Evolutionary conservation across 495 filamentous ascomycete genomes (phyloP), one percentile per base, ranked within the genome.

Genomic region (Mytilinidion resinicola): DNA sequence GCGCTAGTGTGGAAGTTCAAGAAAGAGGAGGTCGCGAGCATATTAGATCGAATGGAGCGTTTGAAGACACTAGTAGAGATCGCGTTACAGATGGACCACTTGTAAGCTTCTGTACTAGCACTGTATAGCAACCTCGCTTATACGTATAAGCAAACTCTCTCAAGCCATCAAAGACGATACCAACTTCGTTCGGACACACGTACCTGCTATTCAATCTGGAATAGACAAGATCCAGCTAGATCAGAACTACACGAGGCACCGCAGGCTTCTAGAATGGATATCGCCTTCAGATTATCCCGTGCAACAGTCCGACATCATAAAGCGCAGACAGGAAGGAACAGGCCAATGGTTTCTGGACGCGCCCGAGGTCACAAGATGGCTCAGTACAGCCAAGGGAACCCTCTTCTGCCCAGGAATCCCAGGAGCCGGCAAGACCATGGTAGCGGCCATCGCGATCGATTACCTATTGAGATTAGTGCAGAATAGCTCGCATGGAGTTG

Each of bases 271-370:
- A 36, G 47, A 62, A 4, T 62, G 59, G 59, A 21, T 62, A 10
- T 60, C 59, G 20, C 46, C 56, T 5, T 34, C 30, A 11, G 53
- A 63, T 10, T 64, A 59, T 53, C 41, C 44, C 25, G 42, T 53
- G 8, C 67, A 74, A 35, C 70, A 76, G 33, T 56, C 49, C 19
- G 71, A 70, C 55, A 64, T 64, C 47, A 57, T 75, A 35, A 56
- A 51, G 17, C 56, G 61, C 35, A 57, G 70, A 56, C 69, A 72
- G 21, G 51, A 66, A 30, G 74, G 67, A n/a, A 75, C 74, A 9
- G 69, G 70, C 9, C 61, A 66, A 41, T 77, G 74, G 74, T 67
- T 77, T 48, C 51, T 77, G 3, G 53, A 73, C 8, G 70, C 70
- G 0, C 3, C 25, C 8, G 66, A 73, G 21, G 73, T 71, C 53